Percentiles rank a stretch among this genome's conserved stretches.
phyloP scores from a whole-genome alignment of 2,329 filamentous ascomycete genomes.

The Penicillium digitatum region DNA sequence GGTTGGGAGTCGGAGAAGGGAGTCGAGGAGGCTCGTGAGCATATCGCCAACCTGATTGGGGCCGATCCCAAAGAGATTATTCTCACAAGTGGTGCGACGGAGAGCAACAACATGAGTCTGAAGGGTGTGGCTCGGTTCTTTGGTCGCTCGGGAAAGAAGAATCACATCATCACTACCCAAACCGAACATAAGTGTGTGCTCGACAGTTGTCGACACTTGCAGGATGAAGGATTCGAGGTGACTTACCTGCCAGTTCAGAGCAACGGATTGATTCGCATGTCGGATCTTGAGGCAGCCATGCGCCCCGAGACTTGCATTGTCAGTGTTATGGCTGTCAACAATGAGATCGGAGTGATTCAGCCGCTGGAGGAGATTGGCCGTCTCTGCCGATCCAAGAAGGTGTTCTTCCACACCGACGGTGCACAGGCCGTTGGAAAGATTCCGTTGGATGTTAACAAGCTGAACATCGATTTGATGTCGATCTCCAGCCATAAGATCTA shows the following conservation, averaged over 20 bases:
- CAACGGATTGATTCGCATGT: constrained; percentile 80
- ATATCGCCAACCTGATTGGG: constrained; percentile 82
- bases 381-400: constrained; percentile 83
- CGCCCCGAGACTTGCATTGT: constrained; percentile 86
- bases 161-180: constrained; percentile 94
- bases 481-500: constrained; percentile 99
- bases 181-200: constrained; percentile 99
- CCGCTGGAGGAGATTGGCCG: constrained; percentile 89
- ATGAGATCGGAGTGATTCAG: constrained; percentile 99
- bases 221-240: constrained; percentile 93
- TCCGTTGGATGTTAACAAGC: constrained; percentile 89
- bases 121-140: constrained; percentile 98
- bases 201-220: constrained; percentile 92
- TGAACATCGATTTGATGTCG: constrained; percentile 98
- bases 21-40: constrained; percentile 76
- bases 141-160: constrained; percentile 89
- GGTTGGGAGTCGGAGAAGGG: constrained; percentile 98
- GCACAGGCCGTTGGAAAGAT: constrained; percentile 99
- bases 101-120: constrained; percentile 99
- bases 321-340: constrained; percentile 98
- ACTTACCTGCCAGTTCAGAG: constrained; percentile 91
- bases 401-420: constrained; percentile 97
- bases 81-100: constrained; percentile 95
- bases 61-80: constrained; percentile 98
- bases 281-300: constrained; percentile 81